Percentiles rank a stretch among this genome's conserved stretches.
phyloP scores from a whole-genome alignment of 495 filamentous ascomycete genomes.

The Bryoglossum gracile region DNA sequence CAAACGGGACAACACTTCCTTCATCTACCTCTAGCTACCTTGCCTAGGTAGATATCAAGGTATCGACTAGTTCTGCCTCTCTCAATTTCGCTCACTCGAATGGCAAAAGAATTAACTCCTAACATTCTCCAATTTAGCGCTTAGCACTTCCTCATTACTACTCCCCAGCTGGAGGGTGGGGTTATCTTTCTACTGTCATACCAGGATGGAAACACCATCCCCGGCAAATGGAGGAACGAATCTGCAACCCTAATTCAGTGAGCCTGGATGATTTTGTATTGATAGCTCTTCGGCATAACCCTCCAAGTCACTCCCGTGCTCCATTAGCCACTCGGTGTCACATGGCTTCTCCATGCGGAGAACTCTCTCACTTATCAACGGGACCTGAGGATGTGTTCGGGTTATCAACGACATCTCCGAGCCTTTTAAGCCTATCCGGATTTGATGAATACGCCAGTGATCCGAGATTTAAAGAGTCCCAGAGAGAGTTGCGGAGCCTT shows the following conservation, averaged over 20 bases:
- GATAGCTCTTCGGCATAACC: not conserved
- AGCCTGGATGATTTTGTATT: not conserved
- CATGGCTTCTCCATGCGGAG: not conserved
- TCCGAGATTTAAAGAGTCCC: constrained; percentile 13
- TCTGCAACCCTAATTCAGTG: not conserved
- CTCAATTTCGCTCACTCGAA: too few relatives aligned
- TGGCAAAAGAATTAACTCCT: too few relatives aligned
- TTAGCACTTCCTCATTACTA: not conserved
- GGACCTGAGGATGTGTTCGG: not conserved
- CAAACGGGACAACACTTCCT: too few relatives aligned
- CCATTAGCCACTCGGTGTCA: not conserved
- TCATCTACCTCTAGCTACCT: too few relatives aligned
- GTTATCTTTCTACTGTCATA: too few relatives aligned
- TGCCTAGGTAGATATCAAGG: too few relatives aligned
- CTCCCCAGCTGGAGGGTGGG: too few relatives aligned
- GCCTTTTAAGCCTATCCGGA: not conserved
- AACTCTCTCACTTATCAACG: not conserved
- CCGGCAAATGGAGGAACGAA: not conserved
- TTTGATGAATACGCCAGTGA: constrained; percentile 14
- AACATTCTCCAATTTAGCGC: not conserved
- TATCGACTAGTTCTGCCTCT: too few relatives aligned
- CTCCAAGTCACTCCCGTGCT: not conserved
- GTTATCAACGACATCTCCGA: not conserved
- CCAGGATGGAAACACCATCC: too few relatives aligned
- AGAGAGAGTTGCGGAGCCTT: constrained; percentile 16